Conservation (phyloP, 768 basidiomycete genomes). For the Kwoniella dejecticola region DNA sequence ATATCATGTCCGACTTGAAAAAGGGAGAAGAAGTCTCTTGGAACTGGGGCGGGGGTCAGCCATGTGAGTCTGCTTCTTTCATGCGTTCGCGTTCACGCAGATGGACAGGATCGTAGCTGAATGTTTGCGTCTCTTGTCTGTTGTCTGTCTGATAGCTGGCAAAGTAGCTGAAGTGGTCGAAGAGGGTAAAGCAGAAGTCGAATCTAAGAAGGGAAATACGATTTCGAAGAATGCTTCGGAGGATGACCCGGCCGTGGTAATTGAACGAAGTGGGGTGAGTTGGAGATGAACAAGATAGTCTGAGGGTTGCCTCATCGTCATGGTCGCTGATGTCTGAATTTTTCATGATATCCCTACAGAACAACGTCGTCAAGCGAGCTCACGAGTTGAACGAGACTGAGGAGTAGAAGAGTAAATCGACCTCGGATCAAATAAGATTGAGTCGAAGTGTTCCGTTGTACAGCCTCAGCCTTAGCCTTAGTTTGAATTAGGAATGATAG, state of each 20-base stretch:
- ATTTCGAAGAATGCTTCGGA: conserved; percentile 59
- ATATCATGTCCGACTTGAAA: conserved; percentile 36
- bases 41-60: conserved; percentile 52
- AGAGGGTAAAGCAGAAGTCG: conserved; percentile 59
- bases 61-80: conserved; percentile 39
- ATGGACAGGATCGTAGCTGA: not conserved
- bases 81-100: not conserved
- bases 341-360: conserved; percentile 49
- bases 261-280: conserved; percentile 59
- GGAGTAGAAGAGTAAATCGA: conserved; percentile 21
- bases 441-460: too few relatives aligned
- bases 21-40: conserved; percentile 53
- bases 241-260: conserved; percentile 62
- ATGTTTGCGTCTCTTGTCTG: not conserved
- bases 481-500: too few relatives aligned
- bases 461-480: too few relatives aligned
- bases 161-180: conserved; percentile 58
- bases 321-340: not conserved
- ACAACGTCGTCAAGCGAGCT: conserved; percentile 62
- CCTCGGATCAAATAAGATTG: too few relatives aligned
- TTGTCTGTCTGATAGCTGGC: conserved; percentile 42
- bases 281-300: not conserved
- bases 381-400: conserved; percentile 61
- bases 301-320: not conserved
- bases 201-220: conserved; percentile 61